Conservation (phyloP, 169 alveolate species). For the Perkinsus olseni region DNA sequence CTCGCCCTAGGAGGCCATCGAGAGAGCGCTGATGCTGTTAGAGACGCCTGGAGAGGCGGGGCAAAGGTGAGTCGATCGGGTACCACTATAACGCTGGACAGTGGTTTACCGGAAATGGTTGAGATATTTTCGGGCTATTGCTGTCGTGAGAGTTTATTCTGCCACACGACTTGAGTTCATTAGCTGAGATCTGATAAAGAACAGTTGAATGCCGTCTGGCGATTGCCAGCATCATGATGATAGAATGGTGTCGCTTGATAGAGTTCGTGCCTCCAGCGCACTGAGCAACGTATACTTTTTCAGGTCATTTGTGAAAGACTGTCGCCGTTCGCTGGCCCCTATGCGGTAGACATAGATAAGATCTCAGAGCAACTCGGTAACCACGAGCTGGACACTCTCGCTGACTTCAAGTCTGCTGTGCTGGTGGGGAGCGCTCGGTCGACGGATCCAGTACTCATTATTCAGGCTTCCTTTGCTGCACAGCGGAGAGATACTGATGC, state of each 20-base stretch:
- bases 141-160: no score
- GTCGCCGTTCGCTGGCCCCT: not conserved
- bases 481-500: not conserved
- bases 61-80: no score
- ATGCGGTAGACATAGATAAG: not conserved
- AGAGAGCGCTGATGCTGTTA: not conserved
- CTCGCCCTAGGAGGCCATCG: not conserved
- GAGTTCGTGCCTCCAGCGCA: no score
- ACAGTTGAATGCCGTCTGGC: no score
- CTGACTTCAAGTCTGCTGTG: not conserved
- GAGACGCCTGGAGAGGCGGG: not conserved
- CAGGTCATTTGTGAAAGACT: not conserved
- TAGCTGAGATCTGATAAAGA: no score
- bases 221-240: no score
- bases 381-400: not conserved
- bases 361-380: not conserved
- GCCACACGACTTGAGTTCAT: no score
- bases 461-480: not conserved
- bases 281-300: no score
- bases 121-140: no score
- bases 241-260: no score
- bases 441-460: not conserved
- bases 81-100: no score
- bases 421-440: not conserved
- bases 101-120: no score